Evolutionary conservation across 768 basidiomycete species (phyloP).

Genomic region (Astraeus odoratus): DNA sequence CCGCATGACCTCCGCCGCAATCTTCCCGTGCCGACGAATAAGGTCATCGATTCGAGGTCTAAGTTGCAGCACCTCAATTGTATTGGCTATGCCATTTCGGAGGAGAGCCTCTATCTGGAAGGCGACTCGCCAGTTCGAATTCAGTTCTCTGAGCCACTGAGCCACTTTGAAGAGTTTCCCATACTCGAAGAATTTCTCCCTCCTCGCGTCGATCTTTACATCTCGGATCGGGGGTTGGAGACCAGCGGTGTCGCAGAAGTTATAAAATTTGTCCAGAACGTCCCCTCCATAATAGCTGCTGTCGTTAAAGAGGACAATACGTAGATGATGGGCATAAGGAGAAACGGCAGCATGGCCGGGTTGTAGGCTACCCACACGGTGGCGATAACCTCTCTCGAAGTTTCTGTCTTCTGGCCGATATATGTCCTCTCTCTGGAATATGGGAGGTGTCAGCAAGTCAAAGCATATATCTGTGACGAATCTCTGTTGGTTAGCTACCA

Average conservation of each 20-base stretch:
- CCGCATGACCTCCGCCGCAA: constrained; percentile 46
- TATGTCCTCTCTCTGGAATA: constrained; percentile 54
- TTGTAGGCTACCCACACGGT: constrained; percentile 52
- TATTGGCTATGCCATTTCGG: constrained; percentile 54
- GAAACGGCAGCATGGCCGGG: constrained; percentile 53
- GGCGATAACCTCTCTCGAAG: constrained; percentile 42
- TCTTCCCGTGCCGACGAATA: constrained; percentile 25
- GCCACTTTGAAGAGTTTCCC: constrained; percentile 42
- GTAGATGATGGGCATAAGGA: constrained; percentile 66
- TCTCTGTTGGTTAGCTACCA: constrained; percentile 9
- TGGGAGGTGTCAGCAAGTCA: constrained; percentile 57
- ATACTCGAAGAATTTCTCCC: constrained; percentile 43
- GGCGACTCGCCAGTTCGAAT: constrained; percentile 49
- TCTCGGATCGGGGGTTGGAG: constrained; percentile 28
- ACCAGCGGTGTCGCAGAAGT: constrained; percentile 47
- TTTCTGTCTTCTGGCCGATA: constrained; percentile 38
- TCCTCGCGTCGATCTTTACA: constrained; percentile 42
- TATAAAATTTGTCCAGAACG: constrained; percentile 41
- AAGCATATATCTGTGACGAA: constrained; percentile 54
- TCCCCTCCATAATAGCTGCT: constrained; percentile 27
- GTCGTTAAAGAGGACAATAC: constrained; percentile 51
- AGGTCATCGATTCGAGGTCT: constrained; percentile 38
- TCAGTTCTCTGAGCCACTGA: constrained; percentile 33
- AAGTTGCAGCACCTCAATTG: constrained; percentile 46
- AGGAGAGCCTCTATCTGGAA: constrained; percentile 74